Evolutionary conservation across 2,329 filamentous ascomycete species (phyloP).

Genomic region (Orbilia brochopaga): DNA sequence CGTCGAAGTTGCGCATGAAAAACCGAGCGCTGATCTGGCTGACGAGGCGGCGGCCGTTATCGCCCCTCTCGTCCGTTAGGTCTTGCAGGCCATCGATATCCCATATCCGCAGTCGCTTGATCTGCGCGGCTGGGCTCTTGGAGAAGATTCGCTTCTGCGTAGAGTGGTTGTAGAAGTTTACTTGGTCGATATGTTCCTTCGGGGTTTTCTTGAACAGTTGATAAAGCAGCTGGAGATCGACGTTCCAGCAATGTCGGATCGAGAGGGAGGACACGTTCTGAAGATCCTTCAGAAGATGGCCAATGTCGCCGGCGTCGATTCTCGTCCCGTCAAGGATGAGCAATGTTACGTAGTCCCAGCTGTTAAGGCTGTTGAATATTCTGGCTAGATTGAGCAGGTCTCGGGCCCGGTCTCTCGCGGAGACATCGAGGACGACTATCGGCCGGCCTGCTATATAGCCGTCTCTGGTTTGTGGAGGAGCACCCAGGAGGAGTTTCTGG

Average conservation of each 20-base stretch:
- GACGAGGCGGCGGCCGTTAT: slow-evolving; percentile 32
- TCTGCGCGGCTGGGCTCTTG: slow-evolving; percentile 31
- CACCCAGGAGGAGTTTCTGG: slow-evolving; percentile 19
- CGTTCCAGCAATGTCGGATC: slow-evolving; percentile 42
- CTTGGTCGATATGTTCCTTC: slow-evolving; percentile 33
- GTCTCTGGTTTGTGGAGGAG: slow-evolving; percentile 25
- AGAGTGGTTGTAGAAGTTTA: slow-evolving; percentile 40
- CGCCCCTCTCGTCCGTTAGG: slow-evolving; percentile 26
- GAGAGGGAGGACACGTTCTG: slow-evolving; percentile 35
- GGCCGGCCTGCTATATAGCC: slow-evolving; percentile 26
- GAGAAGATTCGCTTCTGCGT: slow-evolving; percentile 16
- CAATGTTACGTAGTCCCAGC: slow-evolving; percentile 19
- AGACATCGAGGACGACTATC: slow-evolving; percentile 41
- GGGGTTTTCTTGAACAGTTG: slow-evolving; percentile 47
- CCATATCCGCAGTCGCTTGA: slow-evolving; percentile 37
- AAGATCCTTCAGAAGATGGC: slow-evolving; percentile 37
- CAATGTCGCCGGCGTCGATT: slow-evolving; percentile 40
- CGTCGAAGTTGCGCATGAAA: slow-evolving; percentile 45
- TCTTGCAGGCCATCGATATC: slow-evolving; percentile 38
- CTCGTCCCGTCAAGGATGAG: slow-evolving; percentile 39
- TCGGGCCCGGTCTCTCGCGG: slow-evolving; percentile 37
- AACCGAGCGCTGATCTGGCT: slow-evolving; percentile 34
- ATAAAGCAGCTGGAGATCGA: slow-evolving; percentile 44
- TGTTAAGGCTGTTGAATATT: slow-evolving; percentile 18
- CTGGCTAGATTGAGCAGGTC: slow-evolving; percentile 29